Base-by-base conservation (phyloP, 768 basidiomycete species). In the Mycena latifolia region DNA sequence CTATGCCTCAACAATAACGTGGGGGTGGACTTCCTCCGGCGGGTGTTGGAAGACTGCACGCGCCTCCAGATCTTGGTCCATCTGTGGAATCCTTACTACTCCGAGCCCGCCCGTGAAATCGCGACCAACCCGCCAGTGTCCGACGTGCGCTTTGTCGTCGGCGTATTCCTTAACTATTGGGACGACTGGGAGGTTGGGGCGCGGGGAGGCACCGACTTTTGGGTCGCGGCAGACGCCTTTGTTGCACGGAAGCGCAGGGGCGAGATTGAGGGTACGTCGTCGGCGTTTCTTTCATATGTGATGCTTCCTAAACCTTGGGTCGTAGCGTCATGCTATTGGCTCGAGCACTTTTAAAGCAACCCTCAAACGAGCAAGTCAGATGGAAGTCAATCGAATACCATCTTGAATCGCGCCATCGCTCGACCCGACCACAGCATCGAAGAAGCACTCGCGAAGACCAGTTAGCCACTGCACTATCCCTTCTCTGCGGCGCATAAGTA, bases 111-210 rank as follows among this genome's bases (percentile, higher is more conserved):
- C 27, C 28, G 17, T 20, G 15, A 50, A 8, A 29, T 29, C 48
- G 48, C 48, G 27, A 18, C 9, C 6, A 50, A 29, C 48, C 48
- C 60, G 12, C 45, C 39, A 20, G 31, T 63, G 6, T 20, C 33
- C 7, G 54, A 62, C 43, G 33, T 47, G 41, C 61, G 66, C 15
- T 67, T 58, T 39, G 66, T 67, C n/a, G 61, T 63, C 0, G 33
- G n/a, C 27, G 14, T 67, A 9, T 61, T 31, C 39, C 5, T 10
- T 14, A 14, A 52, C 17, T 67, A 51, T 39, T 67, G 60, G 65
- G 0, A 1, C 6, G 65, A 67, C 25, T 67, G 60, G 60, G 65
- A 62, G 17, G 27, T 57, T 9, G 65, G 55, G 4, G 55, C 56
- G 8, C 31, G 33, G 5, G 52, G 59, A 6, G 56, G 56, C 20